Base-by-base conservation (phyloP, 2,329 filamentous ascomycete species). In the Knoxdaviesia capensis region DNA sequence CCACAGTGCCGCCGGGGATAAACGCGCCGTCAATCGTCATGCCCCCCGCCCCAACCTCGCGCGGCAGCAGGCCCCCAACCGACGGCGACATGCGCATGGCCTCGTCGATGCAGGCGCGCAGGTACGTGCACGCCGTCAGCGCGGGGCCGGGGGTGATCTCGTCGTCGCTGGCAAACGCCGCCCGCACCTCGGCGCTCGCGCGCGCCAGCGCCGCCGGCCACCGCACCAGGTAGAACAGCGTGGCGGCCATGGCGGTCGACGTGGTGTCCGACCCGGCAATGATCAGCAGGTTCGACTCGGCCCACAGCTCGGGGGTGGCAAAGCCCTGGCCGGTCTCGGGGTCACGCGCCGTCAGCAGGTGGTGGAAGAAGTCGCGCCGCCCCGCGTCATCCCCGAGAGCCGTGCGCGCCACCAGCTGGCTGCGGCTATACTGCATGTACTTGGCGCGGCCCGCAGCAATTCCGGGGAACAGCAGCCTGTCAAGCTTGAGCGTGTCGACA, bases 351-450 rank as follows among this genome's bases (percentile, higher is more conserved):
- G 76, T 77, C 45, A 84, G 68, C 7, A 85, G 66, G 55, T 83
- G 76, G 57, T 81, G 77, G 60, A 84, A 83, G 61, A 84, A 83
- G 53, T 84, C 80, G 44, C 77, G 74, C 33, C 78, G 76, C 36
- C 8, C 36, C 28, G 20, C 20, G 48, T 71, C 73, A 48, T 74
- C 73, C 31, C 76, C 76, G 30, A 78, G 60, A 46, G 74, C 72
- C 40, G 76, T 80, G 29, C 78, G 69, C 51, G 81, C 72, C 9
- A 68, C 68, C 36, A 80, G 66, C 56, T 82, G 78, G 2, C 65
- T 62, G 40, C 77, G 74, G 56, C 74, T 79, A 59, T 82, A 82
- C 41, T 68, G 66, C 68, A 83, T 80, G 54, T 83, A 84, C 45
- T 71, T 67, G 53, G 71, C 77, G 3, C 79, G 70, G 37, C 76